Conservation (phyloP, 306 rosid genomes). For the Cucurbita moschata region DNA sequence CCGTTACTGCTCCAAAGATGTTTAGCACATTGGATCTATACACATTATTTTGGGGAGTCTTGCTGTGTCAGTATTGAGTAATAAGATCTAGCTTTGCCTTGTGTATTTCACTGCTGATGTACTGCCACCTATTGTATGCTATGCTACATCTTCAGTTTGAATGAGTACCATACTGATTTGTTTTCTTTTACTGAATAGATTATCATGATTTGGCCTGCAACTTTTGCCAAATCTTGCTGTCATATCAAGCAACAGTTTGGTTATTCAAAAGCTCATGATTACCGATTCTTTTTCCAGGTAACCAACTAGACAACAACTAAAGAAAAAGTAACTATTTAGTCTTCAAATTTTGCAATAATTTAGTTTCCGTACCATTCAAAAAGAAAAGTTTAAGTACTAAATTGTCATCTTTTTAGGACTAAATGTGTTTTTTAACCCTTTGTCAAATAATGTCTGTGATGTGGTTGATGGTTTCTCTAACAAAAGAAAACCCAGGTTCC, state of each 20-base stretch:
- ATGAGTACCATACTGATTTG: background rate
- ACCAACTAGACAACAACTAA: background rate
- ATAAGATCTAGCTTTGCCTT: background rate
- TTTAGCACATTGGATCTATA: background rate
- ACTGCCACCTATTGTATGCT: background rate
- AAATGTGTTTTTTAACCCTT: background rate
- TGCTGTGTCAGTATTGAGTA: background rate
- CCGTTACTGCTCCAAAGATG: background rate
- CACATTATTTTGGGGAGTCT: background rate
- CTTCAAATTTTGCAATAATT: background rate
- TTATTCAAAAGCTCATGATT: background rate
- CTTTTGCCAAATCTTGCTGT: background rate
- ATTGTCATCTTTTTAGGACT: background rate
- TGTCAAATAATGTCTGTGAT: too few species aligned
- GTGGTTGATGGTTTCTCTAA: background rate
- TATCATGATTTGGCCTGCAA: background rate
- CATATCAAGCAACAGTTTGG: background rate
- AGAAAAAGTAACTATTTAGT: background rate
- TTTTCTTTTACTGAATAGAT: background rate
- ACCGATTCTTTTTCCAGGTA: background rate
- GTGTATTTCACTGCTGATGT: background rate
- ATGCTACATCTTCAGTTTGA: background rate
- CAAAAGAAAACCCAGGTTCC: background rate
- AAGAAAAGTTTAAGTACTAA: background rate
- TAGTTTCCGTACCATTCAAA: background rate